Evolutionary conservation across 352 stramenopile species (phyloP).

Genomic region (Peronospora belbahrii): DNA sequence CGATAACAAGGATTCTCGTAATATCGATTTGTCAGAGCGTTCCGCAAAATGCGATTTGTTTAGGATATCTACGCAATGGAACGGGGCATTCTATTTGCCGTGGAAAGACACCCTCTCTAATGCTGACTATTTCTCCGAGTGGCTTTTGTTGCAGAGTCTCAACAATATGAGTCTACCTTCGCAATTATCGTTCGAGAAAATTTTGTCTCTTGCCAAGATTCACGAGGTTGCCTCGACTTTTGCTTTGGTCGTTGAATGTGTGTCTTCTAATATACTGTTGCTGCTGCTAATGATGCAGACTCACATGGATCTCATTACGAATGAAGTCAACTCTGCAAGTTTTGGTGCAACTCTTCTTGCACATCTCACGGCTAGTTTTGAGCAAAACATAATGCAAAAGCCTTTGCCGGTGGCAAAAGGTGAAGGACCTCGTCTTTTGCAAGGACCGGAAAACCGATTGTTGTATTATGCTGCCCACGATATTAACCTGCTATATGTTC

Average conservation of each 20-base stretch:
- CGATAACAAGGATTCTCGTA: background rate
- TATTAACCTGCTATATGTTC: constrained; percentile 75
- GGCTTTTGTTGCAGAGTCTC: constrained; percentile 58
- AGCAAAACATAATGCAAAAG: constrained; percentile 44
- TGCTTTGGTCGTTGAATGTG: background rate
- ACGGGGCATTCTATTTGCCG: constrained; percentile 63
- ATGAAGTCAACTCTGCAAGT: constrained; percentile 67
- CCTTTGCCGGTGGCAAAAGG: constrained; percentile 34
- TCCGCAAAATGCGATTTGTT: constrained; percentile 46
- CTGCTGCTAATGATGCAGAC: constrained; percentile 22
- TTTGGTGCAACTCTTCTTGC: constrained; percentile 70
- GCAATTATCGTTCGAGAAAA: constrained; percentile 52
- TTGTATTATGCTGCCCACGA: constrained; percentile 73
- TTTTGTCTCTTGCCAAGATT: constrained; percentile 44
- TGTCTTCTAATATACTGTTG: background rate
- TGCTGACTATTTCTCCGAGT: constrained; percentile 70
- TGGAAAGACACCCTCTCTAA: constrained; percentile 70
- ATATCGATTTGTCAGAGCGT: background rate
- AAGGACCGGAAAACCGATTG: constrained; percentile 45
- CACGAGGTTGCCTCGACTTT: constrained; percentile 35
- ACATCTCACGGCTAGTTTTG: constrained; percentile 68
- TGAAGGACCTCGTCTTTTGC: constrained; percentile 43
- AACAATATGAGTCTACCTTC: constrained; percentile 73
- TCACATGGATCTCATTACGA: constrained; percentile 76
- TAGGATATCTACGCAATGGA: constrained; percentile 51